A percentile compares a stretch with the other conserved stretches of the same genome.
These are phyloP conservation scores for Eragrostis curvula DNA, from an alignment of 176 grass and related monocot genomes.

Conservation along the genomic window DNA sequence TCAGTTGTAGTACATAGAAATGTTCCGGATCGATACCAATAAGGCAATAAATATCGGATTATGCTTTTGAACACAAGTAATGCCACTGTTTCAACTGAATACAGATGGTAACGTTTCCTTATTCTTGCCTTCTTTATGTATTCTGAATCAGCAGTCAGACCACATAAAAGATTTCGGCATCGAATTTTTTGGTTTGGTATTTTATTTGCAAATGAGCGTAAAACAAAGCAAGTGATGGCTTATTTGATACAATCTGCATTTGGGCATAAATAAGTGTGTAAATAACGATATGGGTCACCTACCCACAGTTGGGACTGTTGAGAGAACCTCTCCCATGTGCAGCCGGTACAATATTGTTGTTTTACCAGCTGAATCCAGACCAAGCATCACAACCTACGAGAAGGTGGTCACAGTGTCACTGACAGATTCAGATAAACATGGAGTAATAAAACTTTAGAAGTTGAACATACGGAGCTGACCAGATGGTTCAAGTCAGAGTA, in stretches of 20 bases:
- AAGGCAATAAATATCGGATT: background rate
- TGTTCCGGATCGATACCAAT: background rate
- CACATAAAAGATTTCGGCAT: background rate
- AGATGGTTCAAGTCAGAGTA: background rate
- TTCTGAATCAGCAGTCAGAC: background rate
- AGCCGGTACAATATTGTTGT: constrained; percentile 88
- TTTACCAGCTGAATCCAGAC: constrained; percentile 92
- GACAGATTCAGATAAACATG: background rate
- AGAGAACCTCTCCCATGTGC: constrained; percentile 91
- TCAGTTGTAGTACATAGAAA: background rate
- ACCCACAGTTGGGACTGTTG: constrained; percentile 92
- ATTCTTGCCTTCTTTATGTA: background rate
- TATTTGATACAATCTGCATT: background rate
- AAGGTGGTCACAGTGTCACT: constrained; percentile 30
- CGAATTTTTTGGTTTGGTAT: background rate
- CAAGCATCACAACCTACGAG: constrained; percentile 92
- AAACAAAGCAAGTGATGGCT: background rate
- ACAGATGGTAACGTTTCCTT: background rate
- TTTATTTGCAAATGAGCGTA: background rate
- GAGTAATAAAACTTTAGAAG: background rate
- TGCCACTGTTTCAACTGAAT: constrained; percentile 11
- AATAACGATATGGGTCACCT: constrained; percentile 29
- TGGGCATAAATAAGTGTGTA: background rate
- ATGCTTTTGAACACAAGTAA: background rate
- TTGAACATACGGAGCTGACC: background rate